Evolutionary conservation across 768 basidiomycete species (phyloP).

Genomic region (Pleurotus citrinopileatus): DNA sequence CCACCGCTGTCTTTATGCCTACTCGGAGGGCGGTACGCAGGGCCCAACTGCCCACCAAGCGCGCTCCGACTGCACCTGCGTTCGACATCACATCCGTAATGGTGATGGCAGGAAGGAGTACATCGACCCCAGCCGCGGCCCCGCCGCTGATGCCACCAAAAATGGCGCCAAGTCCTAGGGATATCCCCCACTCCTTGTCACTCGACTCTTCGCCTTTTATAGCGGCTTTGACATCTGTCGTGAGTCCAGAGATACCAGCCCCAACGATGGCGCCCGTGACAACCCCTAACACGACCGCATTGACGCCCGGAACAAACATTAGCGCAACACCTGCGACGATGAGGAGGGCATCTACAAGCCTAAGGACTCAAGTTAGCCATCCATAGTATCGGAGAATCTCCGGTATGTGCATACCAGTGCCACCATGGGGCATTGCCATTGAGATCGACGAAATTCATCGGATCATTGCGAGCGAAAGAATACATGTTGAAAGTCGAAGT

Average conservation of each 20-base stretch:
- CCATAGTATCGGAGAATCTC: background rate
- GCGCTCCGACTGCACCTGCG: background rate
- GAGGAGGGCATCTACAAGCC: background rate
- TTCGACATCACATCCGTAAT: background rate
- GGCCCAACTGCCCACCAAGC: background rate
- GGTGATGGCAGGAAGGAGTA: background rate
- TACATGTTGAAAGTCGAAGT: conserved; percentile 14
- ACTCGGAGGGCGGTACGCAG: background rate
- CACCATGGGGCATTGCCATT: conserved; percentile 16
- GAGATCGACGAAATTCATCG: conserved; percentile 14
- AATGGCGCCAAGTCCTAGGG: background rate
- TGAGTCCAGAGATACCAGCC: background rate
- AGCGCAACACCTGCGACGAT: background rate
- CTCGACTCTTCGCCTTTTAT: background rate
- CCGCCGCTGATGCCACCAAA: conserved; percentile 1
- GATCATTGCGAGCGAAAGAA: conserved; percentile 13
- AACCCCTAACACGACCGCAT: background rate
- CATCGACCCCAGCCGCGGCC: background rate
- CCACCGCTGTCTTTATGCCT: background rate
- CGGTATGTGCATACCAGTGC: conserved; percentile 12
- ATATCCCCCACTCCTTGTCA: background rate
- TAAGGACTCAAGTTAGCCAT: background rate
- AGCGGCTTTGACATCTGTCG: background rate
- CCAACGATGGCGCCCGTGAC: background rate
- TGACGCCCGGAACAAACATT: conserved; percentile 1